These are phyloP conservation scores for Pleodorina starrii DNA, from an alignment of 139 green algal species.

Conservation along the genomic window DNA sequence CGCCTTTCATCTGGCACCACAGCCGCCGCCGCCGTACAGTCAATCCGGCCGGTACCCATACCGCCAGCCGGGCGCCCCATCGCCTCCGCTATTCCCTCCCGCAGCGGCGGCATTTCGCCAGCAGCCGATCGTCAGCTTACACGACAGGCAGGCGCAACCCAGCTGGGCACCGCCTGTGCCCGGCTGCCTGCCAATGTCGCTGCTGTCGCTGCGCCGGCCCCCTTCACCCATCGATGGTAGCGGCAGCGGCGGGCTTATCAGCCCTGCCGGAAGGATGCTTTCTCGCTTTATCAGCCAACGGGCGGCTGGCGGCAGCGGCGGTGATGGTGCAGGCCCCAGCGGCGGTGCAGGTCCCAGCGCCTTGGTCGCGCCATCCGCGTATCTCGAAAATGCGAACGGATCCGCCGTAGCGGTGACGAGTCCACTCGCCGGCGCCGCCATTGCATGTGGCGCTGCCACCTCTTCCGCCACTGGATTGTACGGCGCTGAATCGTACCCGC, in stretches of 20 bases:
- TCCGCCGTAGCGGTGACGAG: not conserved
- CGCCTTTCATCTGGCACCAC: not conserved
- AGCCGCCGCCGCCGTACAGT: not conserved
- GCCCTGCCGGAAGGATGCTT: constrained; percentile 33
- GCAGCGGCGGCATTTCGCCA: not conserved
- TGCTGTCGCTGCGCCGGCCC: not conserved
- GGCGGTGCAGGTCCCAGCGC: not conserved
- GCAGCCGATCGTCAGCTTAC: not conserved
- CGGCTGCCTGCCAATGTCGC: not conserved
- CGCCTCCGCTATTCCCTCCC: not conserved
- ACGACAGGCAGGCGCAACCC: not conserved
- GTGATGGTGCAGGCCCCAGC: not conserved
- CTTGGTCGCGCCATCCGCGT: not conserved
- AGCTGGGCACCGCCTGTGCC: not conserved
- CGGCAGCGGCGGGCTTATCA: constrained; percentile 6
- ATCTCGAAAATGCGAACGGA: not conserved
- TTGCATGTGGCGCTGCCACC: not conserved
- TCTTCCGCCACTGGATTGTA: not conserved
- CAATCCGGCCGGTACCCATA: not conserved
- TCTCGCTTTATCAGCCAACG: constrained; percentile 11
- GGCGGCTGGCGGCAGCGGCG: not conserved
- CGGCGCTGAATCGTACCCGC: too few species aligned
- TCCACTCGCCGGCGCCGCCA: not conserved
- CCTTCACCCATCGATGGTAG: too few species aligned
- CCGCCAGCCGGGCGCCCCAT: not conserved